Conservation (phyloP, 2,329 filamentous ascomycete species). For the Colletotrichum sp. region DNA sequence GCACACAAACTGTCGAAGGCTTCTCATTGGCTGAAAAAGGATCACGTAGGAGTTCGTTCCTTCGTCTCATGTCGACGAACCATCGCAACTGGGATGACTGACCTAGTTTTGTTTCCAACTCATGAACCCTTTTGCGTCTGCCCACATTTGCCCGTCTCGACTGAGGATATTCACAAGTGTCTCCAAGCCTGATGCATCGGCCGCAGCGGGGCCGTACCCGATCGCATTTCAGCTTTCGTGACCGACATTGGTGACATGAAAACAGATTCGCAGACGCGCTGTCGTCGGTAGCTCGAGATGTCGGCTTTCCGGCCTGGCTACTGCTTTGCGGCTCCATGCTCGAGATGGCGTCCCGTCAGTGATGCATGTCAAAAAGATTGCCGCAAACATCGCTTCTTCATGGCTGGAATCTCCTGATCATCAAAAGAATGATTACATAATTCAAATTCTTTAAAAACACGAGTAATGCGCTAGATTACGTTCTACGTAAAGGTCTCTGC, state of each 20-base stretch:
- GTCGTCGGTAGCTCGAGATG: background rate
- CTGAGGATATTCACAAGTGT: constrained; percentile 30
- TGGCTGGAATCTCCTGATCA: background rate
- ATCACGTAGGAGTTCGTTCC: background rate
- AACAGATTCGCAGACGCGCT: constrained; percentile 1
- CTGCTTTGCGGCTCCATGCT: background rate
- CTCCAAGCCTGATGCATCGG: constrained; percentile 26
- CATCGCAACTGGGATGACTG: background rate
- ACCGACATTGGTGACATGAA: constrained; percentile 31
- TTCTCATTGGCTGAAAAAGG: background rate
- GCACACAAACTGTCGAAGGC: background rate
- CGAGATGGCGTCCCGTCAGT: background rate
- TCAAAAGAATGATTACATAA: background rate
- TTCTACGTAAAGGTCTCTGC: background rate
- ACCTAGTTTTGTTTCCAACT: constrained; percentile 25
- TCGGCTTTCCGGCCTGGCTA: background rate
- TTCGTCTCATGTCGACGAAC: background rate
- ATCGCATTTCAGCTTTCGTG: constrained; percentile 34
- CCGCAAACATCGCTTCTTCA: background rate
- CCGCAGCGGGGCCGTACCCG: constrained; percentile 27
- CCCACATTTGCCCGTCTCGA: constrained; percentile 21
- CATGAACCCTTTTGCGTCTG: constrained; percentile 29
- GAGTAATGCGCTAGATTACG: background rate
- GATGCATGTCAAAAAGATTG: background rate
- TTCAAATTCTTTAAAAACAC: background rate